A percentile compares a stretch with the other conserved stretches of the same genome.
phyloP scores from a whole-genome alignment of 805 yeast genomes.

The Isabelozyma heimii region DNA sequence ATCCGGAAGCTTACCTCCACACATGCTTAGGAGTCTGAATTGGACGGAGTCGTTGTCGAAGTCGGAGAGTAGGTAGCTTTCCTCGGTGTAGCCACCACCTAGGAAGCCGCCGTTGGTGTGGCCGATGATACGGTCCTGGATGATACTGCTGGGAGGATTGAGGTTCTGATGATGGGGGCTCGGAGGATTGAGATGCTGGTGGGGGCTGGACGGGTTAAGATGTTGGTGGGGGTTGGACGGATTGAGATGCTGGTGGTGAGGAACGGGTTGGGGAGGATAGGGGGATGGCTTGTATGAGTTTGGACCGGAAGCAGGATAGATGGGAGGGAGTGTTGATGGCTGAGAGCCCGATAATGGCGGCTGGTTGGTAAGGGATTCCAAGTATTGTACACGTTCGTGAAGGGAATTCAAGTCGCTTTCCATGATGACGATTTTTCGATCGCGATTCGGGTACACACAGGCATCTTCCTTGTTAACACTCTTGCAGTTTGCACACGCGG shows the following conservation, averaged over 20 bases:
- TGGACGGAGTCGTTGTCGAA: slow-evolving; percentile 24
- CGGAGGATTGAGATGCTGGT: background rate
- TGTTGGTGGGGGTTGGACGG: no score
- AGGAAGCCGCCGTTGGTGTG: background rate
- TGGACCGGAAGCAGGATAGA: background rate
- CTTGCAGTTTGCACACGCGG: slow-evolving; percentile 40
- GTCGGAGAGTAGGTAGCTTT: slow-evolving; percentile 23
- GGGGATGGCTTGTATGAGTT: background rate
- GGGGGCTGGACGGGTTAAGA: background rate
- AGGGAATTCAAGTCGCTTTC: slow-evolving; percentile 37
- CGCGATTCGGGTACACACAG: slow-evolving; percentile 36
- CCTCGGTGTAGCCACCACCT: slow-evolving; percentile 7
- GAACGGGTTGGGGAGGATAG: background rate
- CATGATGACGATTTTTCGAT: slow-evolving; percentile 42
- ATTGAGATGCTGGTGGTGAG: no score
- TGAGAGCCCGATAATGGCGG: background rate
- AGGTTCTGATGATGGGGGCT: background rate
- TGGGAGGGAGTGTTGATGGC: no score
- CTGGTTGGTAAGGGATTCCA: slow-evolving; percentile 14
- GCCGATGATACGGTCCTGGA: background rate
- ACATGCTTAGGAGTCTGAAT: slow-evolving; percentile 16
- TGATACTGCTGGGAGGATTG: background rate
- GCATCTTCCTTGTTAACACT: slow-evolving; percentile 25
- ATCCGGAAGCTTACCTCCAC: slow-evolving; percentile 21
- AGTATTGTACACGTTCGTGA: slow-evolving; percentile 27